These are phyloP conservation scores for Choiromyces venosus DNA, from an alignment of 495 filamentous ascomycete species.

Conservation along the genomic window DNA sequence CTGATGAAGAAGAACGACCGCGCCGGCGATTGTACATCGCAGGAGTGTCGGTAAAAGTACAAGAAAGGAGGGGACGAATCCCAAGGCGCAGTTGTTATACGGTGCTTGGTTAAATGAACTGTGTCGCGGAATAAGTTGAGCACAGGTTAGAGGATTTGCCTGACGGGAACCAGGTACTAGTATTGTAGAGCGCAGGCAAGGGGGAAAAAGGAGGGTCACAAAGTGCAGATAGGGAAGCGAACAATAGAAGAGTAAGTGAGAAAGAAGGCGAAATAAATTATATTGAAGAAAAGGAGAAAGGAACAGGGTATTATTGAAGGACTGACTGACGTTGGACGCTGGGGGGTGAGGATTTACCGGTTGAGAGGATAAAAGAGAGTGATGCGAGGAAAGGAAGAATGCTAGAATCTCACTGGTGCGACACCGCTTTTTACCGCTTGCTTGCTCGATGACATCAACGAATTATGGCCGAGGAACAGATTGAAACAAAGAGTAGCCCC, in stretches of 20 bases:
- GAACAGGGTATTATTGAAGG: background rate
- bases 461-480: no score
- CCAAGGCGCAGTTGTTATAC: background rate
- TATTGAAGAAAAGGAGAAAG: background rate
- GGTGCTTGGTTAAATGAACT: background rate
- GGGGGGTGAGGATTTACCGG: background rate
- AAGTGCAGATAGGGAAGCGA: background rate
- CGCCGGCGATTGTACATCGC: background rate
- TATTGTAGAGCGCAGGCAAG: background rate
- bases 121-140: background rate
- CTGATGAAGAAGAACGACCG: background rate
- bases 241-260: background rate
- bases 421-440: background rate
- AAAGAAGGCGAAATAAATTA: background rate
- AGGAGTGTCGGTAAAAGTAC: background rate
- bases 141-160: background rate
- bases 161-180: background rate
- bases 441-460: background rate
- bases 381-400: background rate
- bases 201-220: background rate
- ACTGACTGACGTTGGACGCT: background rate
- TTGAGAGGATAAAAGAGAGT: background rate
- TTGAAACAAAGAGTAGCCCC: no score
- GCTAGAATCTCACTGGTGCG: background rate
- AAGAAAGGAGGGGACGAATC: background rate